Conservation (phyloP, 805 yeast species). For the Cyberlindnera maritima region DNA sequence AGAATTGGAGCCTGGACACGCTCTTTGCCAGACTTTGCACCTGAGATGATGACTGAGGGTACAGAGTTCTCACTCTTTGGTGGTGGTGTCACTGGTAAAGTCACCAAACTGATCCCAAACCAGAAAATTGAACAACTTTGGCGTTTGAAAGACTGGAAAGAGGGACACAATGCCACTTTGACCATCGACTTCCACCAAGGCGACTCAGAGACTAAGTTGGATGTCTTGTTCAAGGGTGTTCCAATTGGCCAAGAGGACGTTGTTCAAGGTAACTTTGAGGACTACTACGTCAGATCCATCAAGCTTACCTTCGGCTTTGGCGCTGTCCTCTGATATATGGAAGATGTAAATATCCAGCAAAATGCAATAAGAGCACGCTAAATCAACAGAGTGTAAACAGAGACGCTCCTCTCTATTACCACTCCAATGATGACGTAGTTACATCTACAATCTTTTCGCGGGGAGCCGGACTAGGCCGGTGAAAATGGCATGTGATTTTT, state of each 20-base stretch:
- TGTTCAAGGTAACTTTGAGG: constrained; percentile 81
- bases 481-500: constrained; percentile 11
- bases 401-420: neutral
- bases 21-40: constrained; percentile 55
- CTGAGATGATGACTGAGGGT: constrained; percentile 46
- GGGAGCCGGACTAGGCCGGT: neutral
- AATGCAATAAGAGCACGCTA: neutral
- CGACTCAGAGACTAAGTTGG: constrained; percentile 77
- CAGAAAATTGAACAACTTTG: constrained; percentile 69
- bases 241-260: constrained; percentile 95
- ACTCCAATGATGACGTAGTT: neutral
- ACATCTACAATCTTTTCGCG: no score
- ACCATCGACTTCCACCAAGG: constrained; percentile 70
- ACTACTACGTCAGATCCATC: constrained; percentile 84
- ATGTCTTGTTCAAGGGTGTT: constrained; percentile 78
- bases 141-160: constrained; percentile 88
- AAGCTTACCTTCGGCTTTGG: constrained; percentile 95
- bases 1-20: constrained; percentile 92
- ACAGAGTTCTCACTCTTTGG: constrained; percentile 74
- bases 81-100: constrained; percentile 77
- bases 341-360: neutral
- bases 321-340: constrained; percentile 56
- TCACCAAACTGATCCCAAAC: constrained; percentile 56
- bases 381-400: neutral
- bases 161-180: constrained; percentile 74